These are phyloP conservation scores for Xylariaceae sp. DNA, from an alignment of 2,329 filamentous ascomycete species.

Conservation along the genomic window DNA sequence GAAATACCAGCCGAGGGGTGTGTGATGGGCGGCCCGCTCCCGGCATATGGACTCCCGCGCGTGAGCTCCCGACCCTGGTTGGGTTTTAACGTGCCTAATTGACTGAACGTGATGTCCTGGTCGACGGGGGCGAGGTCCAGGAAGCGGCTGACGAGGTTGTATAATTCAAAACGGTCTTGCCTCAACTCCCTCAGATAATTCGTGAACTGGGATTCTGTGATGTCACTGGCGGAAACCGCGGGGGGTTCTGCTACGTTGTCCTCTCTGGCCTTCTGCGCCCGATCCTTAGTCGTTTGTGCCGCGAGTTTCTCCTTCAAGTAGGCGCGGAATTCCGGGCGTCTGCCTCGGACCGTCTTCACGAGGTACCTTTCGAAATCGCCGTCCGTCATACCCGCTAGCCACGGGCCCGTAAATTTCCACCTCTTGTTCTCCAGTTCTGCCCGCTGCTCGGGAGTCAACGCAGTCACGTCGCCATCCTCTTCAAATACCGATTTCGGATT, in stretches of 20 bases:
- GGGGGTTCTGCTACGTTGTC: constrained; percentile 36
- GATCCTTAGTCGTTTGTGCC: constrained; percentile 46
- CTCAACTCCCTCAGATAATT: constrained; percentile 58
- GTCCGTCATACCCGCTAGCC: constrained; percentile 64
- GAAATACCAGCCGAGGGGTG: constrained; percentile 66
- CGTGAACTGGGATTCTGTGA: constrained; percentile 55
- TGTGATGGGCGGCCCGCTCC: constrained; percentile 59
- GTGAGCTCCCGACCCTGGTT: constrained; percentile 30
- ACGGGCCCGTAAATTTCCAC: constrained; percentile 70
- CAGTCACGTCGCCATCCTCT: constrained; percentile 57
- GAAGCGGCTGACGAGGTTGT: constrained; percentile 60
- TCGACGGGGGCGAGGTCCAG: constrained; percentile 61
- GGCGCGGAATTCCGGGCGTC: constrained; percentile 56
- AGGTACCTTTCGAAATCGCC: constrained; percentile 63
- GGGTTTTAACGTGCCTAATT: constrained; percentile 29
- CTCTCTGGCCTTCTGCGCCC: constrained; percentile 44
- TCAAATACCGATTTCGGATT: constrained; percentile 61
- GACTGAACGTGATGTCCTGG: constrained; percentile 33
- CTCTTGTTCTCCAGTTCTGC: constrained; percentile 48
- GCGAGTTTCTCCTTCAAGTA: constrained; percentile 56
- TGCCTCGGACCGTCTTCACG: constrained; percentile 54
- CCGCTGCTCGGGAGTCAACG: constrained; percentile 38
- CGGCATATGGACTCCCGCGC: constrained; percentile 49
- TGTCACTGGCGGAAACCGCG: constrained; percentile 39
- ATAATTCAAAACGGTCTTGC: constrained; percentile 53